These are phyloP conservation scores for Powellomyces hirtus DNA, from an alignment of 192 early-diverging fungal genomes.

Conservation along the genomic window DNA sequence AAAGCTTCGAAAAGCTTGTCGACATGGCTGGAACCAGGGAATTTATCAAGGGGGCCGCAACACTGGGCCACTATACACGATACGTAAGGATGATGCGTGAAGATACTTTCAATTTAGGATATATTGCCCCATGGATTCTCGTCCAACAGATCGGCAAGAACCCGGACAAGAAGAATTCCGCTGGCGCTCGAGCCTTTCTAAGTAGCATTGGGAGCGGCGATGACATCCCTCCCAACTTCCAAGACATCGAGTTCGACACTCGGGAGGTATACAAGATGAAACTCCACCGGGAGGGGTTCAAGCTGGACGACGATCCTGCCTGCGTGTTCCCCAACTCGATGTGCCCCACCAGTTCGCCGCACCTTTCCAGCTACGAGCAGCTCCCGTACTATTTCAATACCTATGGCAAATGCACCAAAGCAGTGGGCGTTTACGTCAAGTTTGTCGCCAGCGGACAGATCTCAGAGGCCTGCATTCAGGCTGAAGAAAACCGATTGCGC, in stretches of 20 bases:
- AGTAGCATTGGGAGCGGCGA: neutral
- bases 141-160: neutral
- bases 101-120: constrained; percentile 17
- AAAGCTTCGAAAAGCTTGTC: constrained; percentile 35
- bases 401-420: neutral
- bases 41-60: constrained; percentile 22
- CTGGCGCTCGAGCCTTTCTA: neutral
- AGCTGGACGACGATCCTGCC: neutral
- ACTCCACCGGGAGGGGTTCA: constrained; percentile 4
- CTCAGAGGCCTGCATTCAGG: no score
- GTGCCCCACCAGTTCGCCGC: neutral
- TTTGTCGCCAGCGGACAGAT: constrained; percentile 1
- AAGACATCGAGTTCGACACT: constrained; percentile 2
- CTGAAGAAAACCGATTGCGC: no score
- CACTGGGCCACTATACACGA: constrained; percentile 27
- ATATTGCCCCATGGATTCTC: constrained; percentile 25
- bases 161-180: neutral
- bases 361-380: constrained; percentile 6
- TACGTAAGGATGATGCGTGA: constrained; percentile 25
- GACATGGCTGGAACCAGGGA: constrained; percentile 39
- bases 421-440: constrained; percentile 1
- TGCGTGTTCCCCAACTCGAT: neutral
- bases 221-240: neutral
- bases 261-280: constrained; percentile 1
- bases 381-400: constrained; percentile 15